Base-by-base conservation (phyloP, 495 filamentous ascomycete species). In the Xylaria sp. region DNA sequence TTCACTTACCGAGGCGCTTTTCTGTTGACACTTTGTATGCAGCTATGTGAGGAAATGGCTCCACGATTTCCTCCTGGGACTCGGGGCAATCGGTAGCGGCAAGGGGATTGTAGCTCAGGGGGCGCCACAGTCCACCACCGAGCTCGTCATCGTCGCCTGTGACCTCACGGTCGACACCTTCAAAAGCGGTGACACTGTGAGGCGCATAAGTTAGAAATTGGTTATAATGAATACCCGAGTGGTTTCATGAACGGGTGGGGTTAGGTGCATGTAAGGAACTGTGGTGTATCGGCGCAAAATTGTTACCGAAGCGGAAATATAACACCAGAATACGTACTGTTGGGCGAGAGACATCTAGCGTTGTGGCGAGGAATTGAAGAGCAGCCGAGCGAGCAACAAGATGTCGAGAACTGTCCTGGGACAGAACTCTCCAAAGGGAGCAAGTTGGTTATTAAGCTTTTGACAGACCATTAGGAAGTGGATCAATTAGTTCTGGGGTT, bases 1-100 rank as follows among this genome's bases (percentile, higher is more conserved):
- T 52, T 17, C 69, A 66, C 79, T 75, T 72, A 88, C 88, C 73
- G 59, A 86, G 77, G 75, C 89, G 82, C 73, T 83, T 88, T 29
- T 74, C 70, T 35, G 82, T 80, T 6, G 87, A 84, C 46, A 90
- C 87, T 74, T 90, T 84, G 70, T 87, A 88, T 0, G 83, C 84
- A 3, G 82, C 76, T 31, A 77, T 77, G 19, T 77, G 77, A 11
- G 76, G 69, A 14, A 76, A 72, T n/a, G 73, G 65, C 21, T 40
- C 74, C 26, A 43, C 41, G 40, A 57, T 15, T 17, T 65, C 53
- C 48, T 65, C 61, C 1, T 29, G 40, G 4, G 66, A 61, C 4
- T 59, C 64, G 26, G 64, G 37, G 48, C 44, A 17, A 5, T 78
- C 71, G 43, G 58, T 53, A 41, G 73, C 71, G 3, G 57, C 58